Evolutionary conservation across 805 yeast species (phyloP).

Genomic region (Maudiozyma turicensis): DNA sequence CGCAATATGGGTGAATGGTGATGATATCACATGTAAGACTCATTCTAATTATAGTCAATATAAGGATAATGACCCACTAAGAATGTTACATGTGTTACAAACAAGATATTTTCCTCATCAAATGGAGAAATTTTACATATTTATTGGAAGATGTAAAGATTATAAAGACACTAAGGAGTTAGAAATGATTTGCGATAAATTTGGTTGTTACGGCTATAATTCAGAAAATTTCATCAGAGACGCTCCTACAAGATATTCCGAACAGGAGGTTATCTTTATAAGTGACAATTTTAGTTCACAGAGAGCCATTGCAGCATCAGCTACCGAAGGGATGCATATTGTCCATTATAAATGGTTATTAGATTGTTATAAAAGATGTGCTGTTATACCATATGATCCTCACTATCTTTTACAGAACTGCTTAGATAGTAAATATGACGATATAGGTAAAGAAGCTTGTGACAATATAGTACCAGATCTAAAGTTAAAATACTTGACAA

Average conservation of each 20-base stretch:
- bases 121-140: conserved; percentile 18
- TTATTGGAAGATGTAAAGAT: conserved; percentile 21
- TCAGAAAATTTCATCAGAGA: conserved; percentile 12
- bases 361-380: conserved; percentile 34
- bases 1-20: conserved; percentile 26
- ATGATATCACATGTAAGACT: conserved; percentile 11
- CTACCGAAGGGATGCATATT: conserved; percentile 30
- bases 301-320: conserved; percentile 31
- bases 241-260: conserved; percentile 4
- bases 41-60: conserved; percentile 5
- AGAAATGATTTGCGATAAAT: conserved; percentile 9
- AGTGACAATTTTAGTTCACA: conserved; percentile 21
- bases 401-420: conserved; percentile 22
- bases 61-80: conserved; percentile 1
- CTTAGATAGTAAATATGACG: conserved; percentile 13
- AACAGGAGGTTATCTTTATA: conserved; percentile 16
- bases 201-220: conserved; percentile 12
- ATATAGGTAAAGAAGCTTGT: conserved; percentile 29
- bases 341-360: conserved; percentile 37
- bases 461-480: conserved; percentile 14
- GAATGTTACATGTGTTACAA: conserved; percentile 12
- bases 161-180: conserved; percentile 2
- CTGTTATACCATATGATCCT: conserved; percentile 31
- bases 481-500: not conserved
- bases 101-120: conserved; percentile 14